Conservation (phyloP, 2,329 filamentous ascomycete species). For the Penicillium sp. region DNA sequence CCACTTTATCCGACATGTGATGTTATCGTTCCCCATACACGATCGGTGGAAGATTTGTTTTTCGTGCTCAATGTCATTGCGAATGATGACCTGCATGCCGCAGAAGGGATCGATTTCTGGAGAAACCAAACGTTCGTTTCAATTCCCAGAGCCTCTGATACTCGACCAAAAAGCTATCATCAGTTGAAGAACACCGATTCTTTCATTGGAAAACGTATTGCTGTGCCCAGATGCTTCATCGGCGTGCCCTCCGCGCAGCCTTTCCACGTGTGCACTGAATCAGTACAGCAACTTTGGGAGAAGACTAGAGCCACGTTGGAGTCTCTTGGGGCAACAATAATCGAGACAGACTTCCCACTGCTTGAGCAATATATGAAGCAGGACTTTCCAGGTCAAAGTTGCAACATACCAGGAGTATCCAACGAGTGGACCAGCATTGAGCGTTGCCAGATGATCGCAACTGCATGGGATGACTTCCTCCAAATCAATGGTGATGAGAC, state of each 20-base stretch:
- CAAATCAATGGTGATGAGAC: neutral
- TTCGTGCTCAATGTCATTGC: conserved; percentile 22
- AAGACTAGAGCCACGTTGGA: conserved; percentile 12
- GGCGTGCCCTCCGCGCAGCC: conserved; percentile 7
- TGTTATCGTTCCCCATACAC: conserved; percentile 51
- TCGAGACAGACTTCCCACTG: conserved; percentile 18
- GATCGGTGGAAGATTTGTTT: conserved; percentile 51
- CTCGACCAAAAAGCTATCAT: conserved; percentile 1
- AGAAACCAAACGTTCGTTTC: conserved; percentile 6
- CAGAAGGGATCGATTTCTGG: conserved; percentile 16
- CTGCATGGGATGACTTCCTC: conserved; percentile 8
- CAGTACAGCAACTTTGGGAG: conserved; percentile 17
- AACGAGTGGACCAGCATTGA: conserved; percentile 1
- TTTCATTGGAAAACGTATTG: conserved; percentile 9
- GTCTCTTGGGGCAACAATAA: conserved; percentile 15
- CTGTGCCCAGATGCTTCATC: conserved; percentile 17
- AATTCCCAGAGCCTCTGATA: neutral
- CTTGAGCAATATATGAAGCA: conserved; percentile 6
- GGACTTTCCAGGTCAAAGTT: conserved; percentile 2
- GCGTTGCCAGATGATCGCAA: conserved; percentile 8
- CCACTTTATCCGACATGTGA: conserved; percentile 57
- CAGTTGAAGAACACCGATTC: neutral
- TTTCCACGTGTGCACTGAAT: conserved; percentile 3
- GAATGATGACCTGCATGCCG: conserved; percentile 5
- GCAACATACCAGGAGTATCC: conserved; percentile 3